phyloP scores from a whole-genome alignment of 169 alveolate species.

The Plasmodium gonderi region DNA sequence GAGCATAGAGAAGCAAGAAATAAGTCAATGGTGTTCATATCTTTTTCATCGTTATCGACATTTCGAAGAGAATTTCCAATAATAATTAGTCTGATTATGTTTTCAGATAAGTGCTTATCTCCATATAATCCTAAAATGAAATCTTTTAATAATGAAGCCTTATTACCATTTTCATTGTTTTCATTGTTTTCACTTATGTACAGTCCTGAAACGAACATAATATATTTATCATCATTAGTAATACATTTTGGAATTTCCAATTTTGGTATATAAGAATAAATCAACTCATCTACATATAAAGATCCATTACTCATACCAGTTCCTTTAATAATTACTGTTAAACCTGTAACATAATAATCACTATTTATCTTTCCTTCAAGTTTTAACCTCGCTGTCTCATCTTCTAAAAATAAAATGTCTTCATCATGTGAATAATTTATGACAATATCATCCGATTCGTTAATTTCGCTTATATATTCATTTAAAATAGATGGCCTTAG shows the following conservation, averaged over 20 bases:
- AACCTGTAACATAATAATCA: constrained; percentile 55
- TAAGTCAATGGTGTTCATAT: constrained; percentile 17
- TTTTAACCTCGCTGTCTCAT: constrained; percentile 71
- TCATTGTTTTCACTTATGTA: constrained; percentile 36
- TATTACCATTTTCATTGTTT: constrained; percentile 20
- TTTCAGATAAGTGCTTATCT: constrained; percentile 27
- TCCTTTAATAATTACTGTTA: constrained; percentile 49
- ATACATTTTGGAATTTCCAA: constrained; percentile 23
- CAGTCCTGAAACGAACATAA: constrained; percentile 72
- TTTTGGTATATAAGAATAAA: constrained; percentile 67
- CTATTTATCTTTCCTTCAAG: constrained; percentile 72
- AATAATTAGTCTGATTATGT: constrained; percentile 72
- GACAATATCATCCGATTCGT: not conserved
- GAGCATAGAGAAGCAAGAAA: constrained; percentile 46
- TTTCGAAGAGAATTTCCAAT: constrained; percentile 74
- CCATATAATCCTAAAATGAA: constrained; percentile 66
- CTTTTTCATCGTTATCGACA: constrained; percentile 34
- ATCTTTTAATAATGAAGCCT: constrained; percentile 42
- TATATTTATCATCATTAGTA: constrained; percentile 51
- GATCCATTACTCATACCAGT: constrained; percentile 72
- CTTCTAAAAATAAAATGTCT: constrained; percentile 61
- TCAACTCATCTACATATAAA: constrained; percentile 55
- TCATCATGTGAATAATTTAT: constrained; percentile 51
- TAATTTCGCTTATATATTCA: constrained; percentile 74
- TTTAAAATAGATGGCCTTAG: constrained; percentile 79